phyloP scores from a whole-genome alignment of 306 rosid genomes.

The Medicago arabica region DNA sequence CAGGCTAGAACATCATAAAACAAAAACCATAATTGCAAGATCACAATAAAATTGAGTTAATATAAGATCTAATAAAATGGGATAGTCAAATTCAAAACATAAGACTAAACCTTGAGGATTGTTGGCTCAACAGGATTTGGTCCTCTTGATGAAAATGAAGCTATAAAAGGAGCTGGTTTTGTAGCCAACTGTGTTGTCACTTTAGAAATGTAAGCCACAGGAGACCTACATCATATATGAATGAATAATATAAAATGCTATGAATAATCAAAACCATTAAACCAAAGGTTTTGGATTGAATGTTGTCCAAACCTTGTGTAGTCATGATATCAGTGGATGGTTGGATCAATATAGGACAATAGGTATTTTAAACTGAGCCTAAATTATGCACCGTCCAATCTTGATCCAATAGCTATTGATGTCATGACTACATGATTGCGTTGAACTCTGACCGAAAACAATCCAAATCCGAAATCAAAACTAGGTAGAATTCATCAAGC shows the following conservation, averaged over 20 bases:
- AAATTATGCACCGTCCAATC: background rate
- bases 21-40: background rate
- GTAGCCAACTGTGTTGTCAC: constrained; percentile 46
- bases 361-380: no score
- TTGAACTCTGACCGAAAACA: background rate
- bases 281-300: background rate
- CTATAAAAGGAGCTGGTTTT: constrained; percentile 63
- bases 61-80: background rate
- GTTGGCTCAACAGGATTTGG: constrained; percentile 53
- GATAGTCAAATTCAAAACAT: background rate
- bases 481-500: background rate
- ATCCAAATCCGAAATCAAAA: background rate
- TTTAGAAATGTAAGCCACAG: constrained; percentile 54
- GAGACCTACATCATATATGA: constrained; percentile 43
- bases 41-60: background rate
- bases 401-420: no score
- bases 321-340: background rate
- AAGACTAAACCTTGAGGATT: constrained; percentile 63
- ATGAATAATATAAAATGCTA: background rate
- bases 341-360: no score
- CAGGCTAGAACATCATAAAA: constrained; percentile 38
- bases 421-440: background rate
- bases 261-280: background rate
- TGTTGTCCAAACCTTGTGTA: background rate
- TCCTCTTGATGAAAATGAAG: constrained; percentile 79